These are phyloP conservation scores for Ceratobasidium sp. DNA, from an alignment of 1,284 basidiomycete genomes.

Conservation along the genomic window DNA sequence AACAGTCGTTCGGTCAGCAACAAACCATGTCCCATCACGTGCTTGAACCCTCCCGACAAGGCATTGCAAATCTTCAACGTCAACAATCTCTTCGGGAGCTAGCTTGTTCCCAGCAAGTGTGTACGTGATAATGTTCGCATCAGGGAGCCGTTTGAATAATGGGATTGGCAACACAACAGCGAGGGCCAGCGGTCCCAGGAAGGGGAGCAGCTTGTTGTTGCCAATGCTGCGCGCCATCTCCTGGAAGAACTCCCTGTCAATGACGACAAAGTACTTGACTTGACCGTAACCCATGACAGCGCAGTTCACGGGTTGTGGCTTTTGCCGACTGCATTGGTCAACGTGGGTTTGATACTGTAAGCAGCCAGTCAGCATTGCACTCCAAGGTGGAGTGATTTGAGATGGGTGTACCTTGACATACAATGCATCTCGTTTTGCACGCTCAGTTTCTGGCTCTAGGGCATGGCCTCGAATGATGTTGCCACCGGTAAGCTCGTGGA, in stretches of 20 bases:
- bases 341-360: neutral
- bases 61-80: constrained; percentile 43
- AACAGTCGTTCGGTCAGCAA: constrained; percentile 45
- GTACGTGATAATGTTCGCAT: constrained; percentile 25
- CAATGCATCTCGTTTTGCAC: neutral
- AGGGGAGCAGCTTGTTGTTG: constrained; percentile 39
- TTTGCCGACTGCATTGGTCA: neutral
- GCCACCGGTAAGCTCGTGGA: neutral
- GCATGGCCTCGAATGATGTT: constrained; percentile 5
- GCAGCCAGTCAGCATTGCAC: neutral
- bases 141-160: neutral
- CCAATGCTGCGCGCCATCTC: constrained; percentile 44
- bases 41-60: constrained; percentile 42
- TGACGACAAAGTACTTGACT: too few relatives aligned
- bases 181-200: constrained; percentile 39
- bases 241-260: constrained; percentile 39
- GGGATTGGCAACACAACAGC: constrained; percentile 42
- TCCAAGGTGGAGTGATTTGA: neutral
- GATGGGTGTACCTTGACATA: neutral
- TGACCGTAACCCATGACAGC: neutral
- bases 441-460: neutral
- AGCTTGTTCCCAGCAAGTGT: constrained; percentile 24
- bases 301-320: too few relatives aligned
- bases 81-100: constrained; percentile 40
- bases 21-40: constrained; percentile 42